Evolutionary conservation across 805 yeast genomes (phyloP), one percentile per base, ranked within the genome.

Genomic region (Nakazawaea holstii): DNA sequence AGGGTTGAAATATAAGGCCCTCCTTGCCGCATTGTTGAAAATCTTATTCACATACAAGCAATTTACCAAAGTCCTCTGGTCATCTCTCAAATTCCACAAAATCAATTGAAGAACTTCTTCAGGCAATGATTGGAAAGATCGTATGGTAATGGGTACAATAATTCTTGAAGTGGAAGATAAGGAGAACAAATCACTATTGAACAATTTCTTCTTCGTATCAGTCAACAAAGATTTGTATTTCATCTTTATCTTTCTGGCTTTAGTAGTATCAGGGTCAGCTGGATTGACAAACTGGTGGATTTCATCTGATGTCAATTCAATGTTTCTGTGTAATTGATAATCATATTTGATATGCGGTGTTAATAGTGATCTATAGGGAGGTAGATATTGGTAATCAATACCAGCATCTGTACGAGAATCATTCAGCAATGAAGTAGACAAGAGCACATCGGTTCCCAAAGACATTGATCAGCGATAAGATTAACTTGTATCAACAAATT

Each of bases 1-100:
- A 3, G 91, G 80, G 7, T 63, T 51, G 11, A 67, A 57, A 60
- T 87, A 89, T 9, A 88, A 62, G 24, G 72, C 68, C 5, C 73
- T 73, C 53, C 79, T 77, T 2, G 83, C 74, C 6, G 79, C 65
- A 31, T 58, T 60, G 59, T 81, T 74, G 53, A 84, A 73, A 32
- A 64, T 57, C 48, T 68, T 75, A 59, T 73, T 71, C 7, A 82
- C 80, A 47, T 74, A 76, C 11, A 87, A 61, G 48, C 77, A 65
- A 41, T 59, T 59, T 0, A 79, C 67, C 28, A 73, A 59, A 51
- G 78, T 55, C 45, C 57, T 55, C 52, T 73, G 72, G 32, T 72
- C 74, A 27, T 60, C 52, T 31, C 56, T 59, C 14, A 73, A 54
- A 3, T 51, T 48, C 30, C 44, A 38, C 47, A 78, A 66, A 9